Conservation (phyloP, 1,284 basidiomycete genomes). For the Taiwanofungus camphoratus region DNA sequence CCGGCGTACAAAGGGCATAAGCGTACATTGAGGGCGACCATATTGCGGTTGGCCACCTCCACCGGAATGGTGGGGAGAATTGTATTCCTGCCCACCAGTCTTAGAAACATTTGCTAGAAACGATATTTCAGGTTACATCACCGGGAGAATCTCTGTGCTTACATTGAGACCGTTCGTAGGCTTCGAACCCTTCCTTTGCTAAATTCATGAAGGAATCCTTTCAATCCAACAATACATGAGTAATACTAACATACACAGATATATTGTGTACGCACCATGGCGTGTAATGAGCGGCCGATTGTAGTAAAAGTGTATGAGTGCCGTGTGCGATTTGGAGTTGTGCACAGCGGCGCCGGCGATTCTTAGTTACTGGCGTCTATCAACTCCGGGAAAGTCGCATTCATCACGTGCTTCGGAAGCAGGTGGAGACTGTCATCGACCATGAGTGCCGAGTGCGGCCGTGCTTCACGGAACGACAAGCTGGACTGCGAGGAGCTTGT, state of each 20-base stretch:
- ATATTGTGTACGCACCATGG: too few species aligned
- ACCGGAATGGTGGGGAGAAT: constrained; percentile 38
- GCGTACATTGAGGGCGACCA: constrained; percentile 30
- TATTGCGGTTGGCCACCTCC: constrained; percentile 11
- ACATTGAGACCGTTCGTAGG: neutral
- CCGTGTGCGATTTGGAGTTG: too few species aligned
- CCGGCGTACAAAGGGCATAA: neutral
- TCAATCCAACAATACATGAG: constrained; percentile 5
- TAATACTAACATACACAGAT: constrained; percentile 2
- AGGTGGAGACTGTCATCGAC: too few species aligned
- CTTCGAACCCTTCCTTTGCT: neutral
- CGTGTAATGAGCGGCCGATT: too few species aligned
- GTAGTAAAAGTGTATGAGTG: too few species aligned
- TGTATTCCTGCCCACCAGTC: constrained; percentile 61
- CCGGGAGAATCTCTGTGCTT: neutral
- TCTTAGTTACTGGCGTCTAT: too few species aligned
- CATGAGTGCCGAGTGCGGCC: too few species aligned
- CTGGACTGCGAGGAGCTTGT: too few species aligned
- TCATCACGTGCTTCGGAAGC: too few species aligned
- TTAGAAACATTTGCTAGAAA: constrained; percentile 19
- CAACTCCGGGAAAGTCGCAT: too few species aligned
- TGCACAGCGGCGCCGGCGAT: too few species aligned
- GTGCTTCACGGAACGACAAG: too few species aligned
- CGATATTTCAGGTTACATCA: neutral
- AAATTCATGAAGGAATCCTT: neutral